Evolutionary conservation across 2,329 filamentous ascomycete species (phyloP).

Genomic region (Hypomyces perniciosus): DNA sequence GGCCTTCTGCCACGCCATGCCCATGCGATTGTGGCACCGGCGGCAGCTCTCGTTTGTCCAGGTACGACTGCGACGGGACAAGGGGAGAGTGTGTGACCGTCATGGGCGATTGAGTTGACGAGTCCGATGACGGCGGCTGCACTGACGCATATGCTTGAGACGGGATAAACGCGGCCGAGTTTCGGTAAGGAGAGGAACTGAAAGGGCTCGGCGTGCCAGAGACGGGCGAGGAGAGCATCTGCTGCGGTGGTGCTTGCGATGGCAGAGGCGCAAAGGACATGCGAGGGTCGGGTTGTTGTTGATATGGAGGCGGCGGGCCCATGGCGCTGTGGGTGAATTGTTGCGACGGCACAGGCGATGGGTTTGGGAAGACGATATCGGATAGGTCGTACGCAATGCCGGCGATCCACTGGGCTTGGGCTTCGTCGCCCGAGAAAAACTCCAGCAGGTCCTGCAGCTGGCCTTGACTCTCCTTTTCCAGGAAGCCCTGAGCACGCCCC

Average conservation of each 20-base stretch:
- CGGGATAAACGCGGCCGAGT: conserved; percentile 22
- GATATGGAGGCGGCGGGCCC: conserved; percentile 1
- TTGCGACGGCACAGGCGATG: conserved; percentile 20
- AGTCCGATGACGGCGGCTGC: conserved; percentile 26
- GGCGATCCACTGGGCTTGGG: conserved; percentile 52
- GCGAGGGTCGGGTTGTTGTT: conserved; percentile 20
- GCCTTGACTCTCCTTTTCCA: conserved; percentile 57
- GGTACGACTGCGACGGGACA: conserved; percentile 22
- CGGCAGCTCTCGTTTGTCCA: conserved; percentile 33
- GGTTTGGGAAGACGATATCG: conserved; percentile 36
- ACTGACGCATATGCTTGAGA: conserved; percentile 25
- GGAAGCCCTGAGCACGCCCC: conserved; percentile 50
- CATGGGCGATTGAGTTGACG: conserved; percentile 27
- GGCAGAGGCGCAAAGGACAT: conserved; percentile 28
- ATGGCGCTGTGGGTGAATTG: conserved; percentile 12
- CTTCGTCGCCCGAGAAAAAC: conserved; percentile 54
- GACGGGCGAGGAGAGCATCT: conserved; percentile 24
- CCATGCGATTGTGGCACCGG: conserved; percentile 22
- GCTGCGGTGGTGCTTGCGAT: conserved; percentile 26
- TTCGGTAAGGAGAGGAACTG: conserved; percentile 23
- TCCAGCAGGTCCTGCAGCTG: conserved; percentile 60
- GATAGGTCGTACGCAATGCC: conserved; percentile 53
- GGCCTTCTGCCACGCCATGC: conserved; percentile 21
- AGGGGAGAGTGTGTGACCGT: conserved; percentile 27
- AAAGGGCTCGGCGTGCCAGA: conserved; percentile 13